These are phyloP conservation scores for Talaromyces trachyspermus DNA, from an alignment of 495 filamentous ascomycete genomes.

Conservation along the genomic window DNA sequence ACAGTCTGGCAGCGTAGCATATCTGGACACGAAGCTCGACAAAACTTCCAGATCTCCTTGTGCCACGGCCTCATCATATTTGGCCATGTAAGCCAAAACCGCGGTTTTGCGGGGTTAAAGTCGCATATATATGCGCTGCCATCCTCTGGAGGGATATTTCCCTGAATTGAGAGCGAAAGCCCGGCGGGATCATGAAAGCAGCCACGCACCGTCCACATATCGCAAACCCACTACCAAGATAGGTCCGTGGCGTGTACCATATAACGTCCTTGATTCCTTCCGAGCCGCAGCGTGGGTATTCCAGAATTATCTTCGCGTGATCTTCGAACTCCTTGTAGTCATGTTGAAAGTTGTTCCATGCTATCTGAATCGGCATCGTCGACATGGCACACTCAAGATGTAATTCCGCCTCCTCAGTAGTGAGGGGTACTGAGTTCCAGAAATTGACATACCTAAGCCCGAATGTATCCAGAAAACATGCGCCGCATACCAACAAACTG, in stretches of 20 bases:
- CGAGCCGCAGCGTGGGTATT: neutral
- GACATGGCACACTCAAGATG: neutral
- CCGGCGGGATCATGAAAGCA: neutral
- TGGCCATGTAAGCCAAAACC: neutral
- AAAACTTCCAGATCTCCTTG: slow-evolving; percentile 1
- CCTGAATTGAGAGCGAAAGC: neutral
- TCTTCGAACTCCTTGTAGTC: neutral
- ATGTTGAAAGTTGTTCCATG: neutral
- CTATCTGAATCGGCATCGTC: neutral
- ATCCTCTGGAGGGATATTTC: neutral
- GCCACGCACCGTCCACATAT: neutral
- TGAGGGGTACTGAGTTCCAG: neutral
- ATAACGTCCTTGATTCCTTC: neutral
- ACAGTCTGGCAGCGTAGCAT: neutral
- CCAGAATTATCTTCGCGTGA: neutral
- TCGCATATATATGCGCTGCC: neutral
- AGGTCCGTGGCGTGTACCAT: neutral
- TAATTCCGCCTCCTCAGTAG: neutral
- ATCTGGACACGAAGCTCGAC: neutral
- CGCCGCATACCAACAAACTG: neutral
- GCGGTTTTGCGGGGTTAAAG: neutral
- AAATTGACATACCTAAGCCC: neutral
- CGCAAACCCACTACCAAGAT: neutral
- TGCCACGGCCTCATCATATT: neutral
- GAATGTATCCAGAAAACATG: neutral